These are phyloP conservation scores for Carpinus fangiana DNA, from an alignment of 306 rosid species.

Conservation along the genomic window DNA sequence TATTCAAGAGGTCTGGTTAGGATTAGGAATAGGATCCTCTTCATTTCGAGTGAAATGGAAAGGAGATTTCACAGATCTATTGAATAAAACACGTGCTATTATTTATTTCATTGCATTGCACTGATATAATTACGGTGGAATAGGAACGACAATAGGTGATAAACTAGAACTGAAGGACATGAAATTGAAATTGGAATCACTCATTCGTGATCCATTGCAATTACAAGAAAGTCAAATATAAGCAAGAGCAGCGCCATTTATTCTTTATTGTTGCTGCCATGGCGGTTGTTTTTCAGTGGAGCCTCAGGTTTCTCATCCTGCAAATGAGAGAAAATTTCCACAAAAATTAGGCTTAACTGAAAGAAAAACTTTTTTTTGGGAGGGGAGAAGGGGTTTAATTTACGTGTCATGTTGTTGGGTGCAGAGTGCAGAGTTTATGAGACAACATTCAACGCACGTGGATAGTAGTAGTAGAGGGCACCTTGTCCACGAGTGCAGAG, in stretches of 20 bases:
- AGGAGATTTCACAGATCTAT: too few relatives aligned
- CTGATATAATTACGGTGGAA: background rate
- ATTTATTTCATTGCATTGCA: background rate
- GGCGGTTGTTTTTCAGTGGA: slow-evolving; percentile 38
- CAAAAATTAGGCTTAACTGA: slow-evolving; percentile 6
- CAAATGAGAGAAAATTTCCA: slow-evolving; percentile 14
- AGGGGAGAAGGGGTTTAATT: background rate
- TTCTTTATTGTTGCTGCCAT: slow-evolving; percentile 23
- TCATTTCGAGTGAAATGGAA: too few relatives aligned
- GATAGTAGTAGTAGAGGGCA: background rate
- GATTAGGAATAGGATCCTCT: too few relatives aligned
- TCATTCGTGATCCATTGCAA: slow-evolving; percentile 9
- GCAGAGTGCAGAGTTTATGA: too few relatives aligned
- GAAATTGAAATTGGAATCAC: slow-evolving; percentile 12
- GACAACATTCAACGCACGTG: background rate
- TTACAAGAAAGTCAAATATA: background rate
- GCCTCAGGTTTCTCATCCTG: slow-evolving; percentile 74
- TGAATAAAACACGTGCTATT: too few relatives aligned
- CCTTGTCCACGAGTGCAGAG: too few relatives aligned
- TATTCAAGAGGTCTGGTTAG: background rate
- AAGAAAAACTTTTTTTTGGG: background rate
- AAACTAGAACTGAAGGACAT: background rate
- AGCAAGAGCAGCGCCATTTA: slow-evolving; percentile 8
- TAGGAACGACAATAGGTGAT: background rate
- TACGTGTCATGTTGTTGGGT: background rate